Conservation (phyloP, 2,329 filamentous ascomycete species). For the Exophiala dermatitidis region DNA sequence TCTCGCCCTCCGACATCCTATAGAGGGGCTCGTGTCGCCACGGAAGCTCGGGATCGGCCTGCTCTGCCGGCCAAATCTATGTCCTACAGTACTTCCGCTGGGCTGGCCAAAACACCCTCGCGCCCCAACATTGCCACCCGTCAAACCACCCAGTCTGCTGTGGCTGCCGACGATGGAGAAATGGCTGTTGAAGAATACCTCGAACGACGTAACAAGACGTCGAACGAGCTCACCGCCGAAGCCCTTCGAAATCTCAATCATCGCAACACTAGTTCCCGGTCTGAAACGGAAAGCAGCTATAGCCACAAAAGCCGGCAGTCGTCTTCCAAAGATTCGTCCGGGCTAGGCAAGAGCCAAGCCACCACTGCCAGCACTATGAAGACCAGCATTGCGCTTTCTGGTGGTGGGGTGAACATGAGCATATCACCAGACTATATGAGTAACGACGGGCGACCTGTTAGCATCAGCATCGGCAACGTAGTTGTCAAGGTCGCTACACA, state of each 20-base stretch:
- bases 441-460: slow-evolving; percentile 19
- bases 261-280: slow-evolving; percentile 17
- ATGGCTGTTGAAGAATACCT: slow-evolving; percentile 22
- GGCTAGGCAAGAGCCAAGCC: slow-evolving; percentile 16
- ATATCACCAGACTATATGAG: slow-evolving; percentile 18
- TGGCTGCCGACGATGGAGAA: slow-evolving; percentile 18
- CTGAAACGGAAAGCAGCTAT: slow-evolving; percentile 25
- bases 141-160: neutral
- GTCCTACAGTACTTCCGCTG: slow-evolving; percentile 13
- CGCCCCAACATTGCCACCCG: slow-evolving; percentile 9
- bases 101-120: slow-evolving; percentile 13
- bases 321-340: slow-evolving; percentile 26
- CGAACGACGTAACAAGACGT: slow-evolving; percentile 13
- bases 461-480: slow-evolving; percentile 16
- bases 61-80: slow-evolving; percentile 14
- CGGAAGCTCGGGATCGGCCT: slow-evolving; percentile 17
- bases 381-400: slow-evolving; percentile 17
- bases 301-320: slow-evolving; percentile 25
- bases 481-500: slow-evolving; percentile 11
- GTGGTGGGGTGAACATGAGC: slow-evolving; percentile 16
- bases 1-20: slow-evolving; percentile 23
- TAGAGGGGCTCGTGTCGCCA: neutral
- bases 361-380: slow-evolving; percentile 4
- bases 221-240: slow-evolving; percentile 20
- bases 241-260: slow-evolving; percentile 21